Evolutionary conservation across 202 grass and related monocot species (phyloP), one percentile per base, ranked within the genome.

Genomic region (Tripidium arundinaceum): DNA sequence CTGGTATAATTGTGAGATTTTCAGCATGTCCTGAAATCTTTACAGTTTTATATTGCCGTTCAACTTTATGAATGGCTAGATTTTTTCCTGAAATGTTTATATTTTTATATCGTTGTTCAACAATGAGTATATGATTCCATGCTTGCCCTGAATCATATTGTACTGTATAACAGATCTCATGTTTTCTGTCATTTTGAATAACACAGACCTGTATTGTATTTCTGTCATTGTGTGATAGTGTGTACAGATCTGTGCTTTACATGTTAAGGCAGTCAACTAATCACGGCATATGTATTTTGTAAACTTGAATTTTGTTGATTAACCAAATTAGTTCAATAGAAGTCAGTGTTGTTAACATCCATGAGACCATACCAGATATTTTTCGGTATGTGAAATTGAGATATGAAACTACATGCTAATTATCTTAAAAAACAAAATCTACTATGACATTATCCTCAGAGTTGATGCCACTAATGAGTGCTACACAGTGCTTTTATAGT

Each of bases 1-100:
- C 65, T 70, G 37, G 64, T 45, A 81, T 64, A 49, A 76, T 77
- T 11, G 46, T 81, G 76, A 70, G 70, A 81, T 84, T 72, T 64
- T 85, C 10, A 58, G 39, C 68, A 79, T 46, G 13, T 16, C 46
- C n/a, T 45, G 55, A 79, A 68, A 79, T 72, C 1, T 16, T 79
- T 69, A 34, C 25, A 39, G 24, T 79, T 71, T 62, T 74, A 62
- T 38, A 68, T 10, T 0, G 16, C 36, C 52, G 19, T 34, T 89
- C 50, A 54, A 54, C 19, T 54, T 21, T 54, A 54, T 70, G 36
- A 64, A n/a, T 75, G 79, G 47, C 65, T 63, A 63, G 63, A 81
- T 84, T 70, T 64, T 62, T 83, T 16, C 21, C 26, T 43, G 42
- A 78, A 67, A 74, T 65, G 2, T 15, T 74, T 52, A 33, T 11